phyloP scores from a whole-genome alignment of 331 rosid genomes.

The Cydonia oblonga region DNA sequence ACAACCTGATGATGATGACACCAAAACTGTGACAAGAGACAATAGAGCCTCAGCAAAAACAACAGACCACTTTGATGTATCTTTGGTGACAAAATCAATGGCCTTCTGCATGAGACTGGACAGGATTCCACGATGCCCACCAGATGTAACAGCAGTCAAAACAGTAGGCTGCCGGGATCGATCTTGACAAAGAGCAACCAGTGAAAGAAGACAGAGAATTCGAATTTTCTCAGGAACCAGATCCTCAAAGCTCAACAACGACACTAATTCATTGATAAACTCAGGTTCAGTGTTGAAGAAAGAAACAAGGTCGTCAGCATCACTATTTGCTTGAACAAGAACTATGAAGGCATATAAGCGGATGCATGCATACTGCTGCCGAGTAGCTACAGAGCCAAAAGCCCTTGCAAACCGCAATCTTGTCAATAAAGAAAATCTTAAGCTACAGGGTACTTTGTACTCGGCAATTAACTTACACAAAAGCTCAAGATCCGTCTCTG shows the following conservation, averaged over 20 bases:
- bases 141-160: conserved; percentile 84
- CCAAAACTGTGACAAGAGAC: conserved; percentile 83
- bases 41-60: conserved; percentile 89
- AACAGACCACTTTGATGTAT: conserved; percentile 65
- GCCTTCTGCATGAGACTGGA: conserved; percentile 95
- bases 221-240: conserved; percentile 70
- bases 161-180: conserved; percentile 79
- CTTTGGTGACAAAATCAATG: conserved; percentile 59
- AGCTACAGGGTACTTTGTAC: conserved; percentile 63
- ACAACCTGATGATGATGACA: conserved; percentile 91
- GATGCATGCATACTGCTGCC: conserved; percentile 87
- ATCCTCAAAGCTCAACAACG: conserved; percentile 79
- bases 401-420: conserved; percentile 93
- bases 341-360: conserved; percentile 88
- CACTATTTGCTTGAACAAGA: conserved; percentile 82
- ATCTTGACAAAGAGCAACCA: conserved; percentile 95
- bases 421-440: conserved; percentile 83
- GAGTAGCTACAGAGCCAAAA: conserved; percentile 70
- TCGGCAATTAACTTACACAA: conserved; percentile 60
- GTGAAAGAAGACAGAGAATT: conserved; percentile 64
- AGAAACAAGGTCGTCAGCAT: conserved; percentile 72
- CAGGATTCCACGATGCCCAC: conserved; percentile 93
- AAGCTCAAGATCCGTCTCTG: conserved; percentile 76
- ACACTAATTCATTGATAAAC: conserved; percentile 84
- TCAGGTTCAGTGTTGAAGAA: conserved; percentile 96